A percentile compares a stretch with the other conserved stretches of the same genome.
These are phyloP conservation scores for Sutorius eximius DNA, from an alignment of 1,284 basidiomycete species.

Conservation along the genomic window DNA sequence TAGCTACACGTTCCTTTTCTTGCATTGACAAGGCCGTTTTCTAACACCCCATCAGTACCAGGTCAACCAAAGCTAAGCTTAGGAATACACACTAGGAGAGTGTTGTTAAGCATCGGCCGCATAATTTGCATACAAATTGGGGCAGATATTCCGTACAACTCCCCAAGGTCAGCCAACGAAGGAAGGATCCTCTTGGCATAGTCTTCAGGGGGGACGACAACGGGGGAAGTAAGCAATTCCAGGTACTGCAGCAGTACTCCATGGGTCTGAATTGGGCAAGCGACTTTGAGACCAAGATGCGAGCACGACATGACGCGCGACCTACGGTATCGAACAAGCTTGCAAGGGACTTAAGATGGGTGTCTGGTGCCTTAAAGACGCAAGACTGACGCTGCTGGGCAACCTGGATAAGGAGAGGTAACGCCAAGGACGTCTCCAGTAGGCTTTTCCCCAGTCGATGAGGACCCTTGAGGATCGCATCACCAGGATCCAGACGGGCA, in stretches of 20 bases:
- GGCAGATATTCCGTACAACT: constrained; percentile 74
- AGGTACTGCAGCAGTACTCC: constrained; percentile 76
- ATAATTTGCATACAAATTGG: constrained; percentile 91
- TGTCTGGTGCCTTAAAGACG: constrained; percentile 67
- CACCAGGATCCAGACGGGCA: constrained; percentile 63
- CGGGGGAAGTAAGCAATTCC: constrained; percentile 67
- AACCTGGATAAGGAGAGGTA: constrained; percentile 85
- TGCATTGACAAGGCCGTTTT: constrained; percentile 56
- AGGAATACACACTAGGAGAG: constrained; percentile 53
- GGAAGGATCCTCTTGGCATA: constrained; percentile 71
- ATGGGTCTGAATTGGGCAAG: constrained; percentile 55
- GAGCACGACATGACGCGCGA: constrained; percentile 31
- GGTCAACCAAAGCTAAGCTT: neutral
- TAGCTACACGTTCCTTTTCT: constrained; percentile 64
- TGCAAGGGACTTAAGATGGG: constrained; percentile 83
- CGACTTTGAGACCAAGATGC: constrained; percentile 18
- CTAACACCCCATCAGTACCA: constrained; percentile 36
- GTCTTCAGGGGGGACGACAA: constrained; percentile 57
- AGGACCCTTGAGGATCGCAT: constrained; percentile 59
- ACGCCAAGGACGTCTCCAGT: constrained; percentile 69
- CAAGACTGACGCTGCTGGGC: constrained; percentile 86
- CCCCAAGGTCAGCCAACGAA: constrained; percentile 67
- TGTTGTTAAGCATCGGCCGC: constrained; percentile 73
- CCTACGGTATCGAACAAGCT: constrained; percentile 82
- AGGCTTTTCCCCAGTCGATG: constrained; percentile 70